Percentiles rank a stretch among this genome's conserved stretches.
Evolutionary conservation across 2,329 filamentous ascomycete species (phyloP).

Genomic region (Geosmithia morbida): DNA sequence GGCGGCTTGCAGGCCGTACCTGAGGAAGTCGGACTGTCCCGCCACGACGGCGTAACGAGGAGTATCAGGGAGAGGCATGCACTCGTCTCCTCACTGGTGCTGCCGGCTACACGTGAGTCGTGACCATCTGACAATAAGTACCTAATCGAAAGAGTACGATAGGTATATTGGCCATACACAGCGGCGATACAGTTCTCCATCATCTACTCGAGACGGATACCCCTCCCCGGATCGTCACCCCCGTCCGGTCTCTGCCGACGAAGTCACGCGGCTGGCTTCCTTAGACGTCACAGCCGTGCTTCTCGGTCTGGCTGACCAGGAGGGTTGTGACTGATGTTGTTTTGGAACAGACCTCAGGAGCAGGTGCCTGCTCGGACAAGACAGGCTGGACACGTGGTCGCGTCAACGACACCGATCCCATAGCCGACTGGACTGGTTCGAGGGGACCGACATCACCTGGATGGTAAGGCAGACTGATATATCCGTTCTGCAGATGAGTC

Average conservation of each 20-base stretch:
- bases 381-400: neutral
- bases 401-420: neutral
- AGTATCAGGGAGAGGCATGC: conserved; percentile 19
- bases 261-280: neutral
- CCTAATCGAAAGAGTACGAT: too few species aligned
- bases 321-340: neutral
- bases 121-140: neutral
- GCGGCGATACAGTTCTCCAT: neutral
- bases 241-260: neutral
- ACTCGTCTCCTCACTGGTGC: conserved; percentile 7
- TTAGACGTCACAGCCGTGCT: neutral
- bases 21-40: conserved; percentile 7
- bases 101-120: neutral
- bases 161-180: neutral
- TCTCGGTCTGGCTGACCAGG: neutral
- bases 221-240: neutral
- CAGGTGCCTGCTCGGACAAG: neutral
- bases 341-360: neutral
- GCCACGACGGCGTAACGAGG: conserved; percentile 11
- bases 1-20: conserved; percentile 10
- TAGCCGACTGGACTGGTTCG: neutral
- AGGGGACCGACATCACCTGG: neutral
- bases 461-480: neutral
- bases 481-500: neutral
- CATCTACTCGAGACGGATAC: neutral